These are phyloP conservation scores for Tolypocladium inflatum DNA, from an alignment of 2,329 filamentous ascomycete genomes.

Conservation along the genomic window DNA sequence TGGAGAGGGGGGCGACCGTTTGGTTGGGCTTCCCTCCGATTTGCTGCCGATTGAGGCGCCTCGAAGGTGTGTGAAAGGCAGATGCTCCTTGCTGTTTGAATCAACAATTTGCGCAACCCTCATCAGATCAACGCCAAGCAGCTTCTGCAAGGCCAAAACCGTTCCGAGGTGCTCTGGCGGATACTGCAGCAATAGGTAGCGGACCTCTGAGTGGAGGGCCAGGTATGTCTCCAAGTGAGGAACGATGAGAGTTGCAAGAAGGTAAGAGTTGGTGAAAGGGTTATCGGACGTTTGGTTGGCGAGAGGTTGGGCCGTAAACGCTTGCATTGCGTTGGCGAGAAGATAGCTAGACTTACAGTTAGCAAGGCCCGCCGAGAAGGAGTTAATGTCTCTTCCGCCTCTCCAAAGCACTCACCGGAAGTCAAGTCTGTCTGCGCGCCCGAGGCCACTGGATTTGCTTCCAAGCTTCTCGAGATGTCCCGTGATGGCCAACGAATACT, in stretches of 20 bases:
- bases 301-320: constrained; percentile 41
- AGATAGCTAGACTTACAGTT: constrained; percentile 38
- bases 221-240: constrained; percentile 53
- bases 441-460: constrained; percentile 35
- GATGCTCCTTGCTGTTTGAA: constrained; percentile 25
- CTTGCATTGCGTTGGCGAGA: constrained; percentile 51
- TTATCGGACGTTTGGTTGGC: constrained; percentile 41
- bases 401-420: constrained; percentile 35
- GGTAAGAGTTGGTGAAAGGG: constrained; percentile 42
- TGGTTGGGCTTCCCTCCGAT: constrained; percentile 11
- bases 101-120: constrained; percentile 50
- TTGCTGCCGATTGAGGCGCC: constrained; percentile 20
- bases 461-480: constrained; percentile 47
- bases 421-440: constrained; percentile 47
- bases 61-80: constrained; percentile 29
- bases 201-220: constrained; percentile 38
- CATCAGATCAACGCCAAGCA: constrained; percentile 46
- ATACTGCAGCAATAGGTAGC: constrained; percentile 51
- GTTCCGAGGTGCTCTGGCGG: constrained; percentile 46
- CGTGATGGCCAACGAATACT: constrained; percentile 37
- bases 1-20: constrained; percentile 12
- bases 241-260: constrained; percentile 48
- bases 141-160: constrained; percentile 45
- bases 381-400: too few species aligned
- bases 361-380: not conserved